Percentiles rank a stretch among this genome's conserved stretches.
phyloP scores from a whole-genome alignment of 495 filamentous ascomycete species.

The Pyronema omphalodes region DNA sequence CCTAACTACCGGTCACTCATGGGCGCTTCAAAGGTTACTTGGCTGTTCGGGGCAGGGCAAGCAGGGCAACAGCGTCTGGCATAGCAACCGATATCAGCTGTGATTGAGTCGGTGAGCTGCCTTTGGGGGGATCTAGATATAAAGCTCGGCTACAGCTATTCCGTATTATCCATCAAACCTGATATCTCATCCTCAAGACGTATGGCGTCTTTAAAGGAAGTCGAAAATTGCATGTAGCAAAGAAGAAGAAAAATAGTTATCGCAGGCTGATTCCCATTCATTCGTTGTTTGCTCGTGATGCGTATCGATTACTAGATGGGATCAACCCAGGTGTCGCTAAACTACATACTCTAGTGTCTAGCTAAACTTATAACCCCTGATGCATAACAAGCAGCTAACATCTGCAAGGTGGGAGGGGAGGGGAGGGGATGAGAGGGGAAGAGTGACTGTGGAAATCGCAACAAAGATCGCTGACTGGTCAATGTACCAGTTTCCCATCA shows the following conservation, averaged over 20 bases:
- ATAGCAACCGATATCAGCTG: not conserved
- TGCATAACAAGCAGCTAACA: not conserved
- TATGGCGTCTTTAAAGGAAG: no score
- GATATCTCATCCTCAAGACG: no score
- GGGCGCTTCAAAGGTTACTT: not conserved
- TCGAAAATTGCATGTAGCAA: no score
- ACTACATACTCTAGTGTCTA: not conserved
- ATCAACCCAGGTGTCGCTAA: no score
- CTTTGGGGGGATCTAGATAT: not conserved
- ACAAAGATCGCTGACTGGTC: slow-evolving; percentile 3
- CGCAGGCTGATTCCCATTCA: no score
- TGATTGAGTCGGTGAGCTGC: not conserved
- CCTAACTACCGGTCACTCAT: not conserved
- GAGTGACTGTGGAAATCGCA: not conserved
- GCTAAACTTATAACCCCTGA: not conserved
- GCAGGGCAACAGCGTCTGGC: not conserved
- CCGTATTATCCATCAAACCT: no score
- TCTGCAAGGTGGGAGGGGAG: not conserved
- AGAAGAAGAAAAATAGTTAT: no score
- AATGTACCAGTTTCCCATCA: not conserved
- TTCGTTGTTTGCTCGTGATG: not conserved
- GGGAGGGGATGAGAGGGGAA: no score
- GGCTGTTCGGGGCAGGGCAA: not conserved
- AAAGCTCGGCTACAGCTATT: not conserved
- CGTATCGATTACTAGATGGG: not conserved